Evolutionary conservation across 129 eudicot genomes (phyloP), one percentile per base, ranked within the genome.

Genomic region (Silybum marianum): DNA sequence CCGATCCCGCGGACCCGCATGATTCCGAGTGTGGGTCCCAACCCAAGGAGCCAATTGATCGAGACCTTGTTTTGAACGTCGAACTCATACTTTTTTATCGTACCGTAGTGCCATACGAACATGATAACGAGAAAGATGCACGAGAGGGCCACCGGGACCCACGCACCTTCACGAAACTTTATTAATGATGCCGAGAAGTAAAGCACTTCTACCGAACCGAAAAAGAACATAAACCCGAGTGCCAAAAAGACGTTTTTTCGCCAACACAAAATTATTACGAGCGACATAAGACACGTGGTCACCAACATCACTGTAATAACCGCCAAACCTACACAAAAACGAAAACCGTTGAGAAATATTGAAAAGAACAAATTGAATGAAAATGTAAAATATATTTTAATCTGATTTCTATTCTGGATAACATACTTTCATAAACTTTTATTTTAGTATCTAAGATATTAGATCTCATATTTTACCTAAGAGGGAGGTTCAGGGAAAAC

Each of bases 261-360:
- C 98, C 98, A 93, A 86, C 98, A 93, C 6, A 93, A 60, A 76
- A 93, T 80, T 21, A 93, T 93, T 18, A 93, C 98, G 19, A 93
- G 96, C 69, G 96, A 91, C 98, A 93, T 93, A 5, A 93, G 81
- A 90, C 98, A 93, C 5, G 98, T 90, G 2, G 98, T 93, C 60
- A 93, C 98, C 85, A 93, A 75, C 98, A 93, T 93, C 30, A 93
- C 98, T 0, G 98, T 90, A 71, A 93, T 93, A 77, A 93, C 98
- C 21, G 96, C 98, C 84, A 93, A 80, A 87, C 98, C 98, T 93
- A 88, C 21, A 32, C 80, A 84, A 68, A 42, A 78, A 83, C 32
- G 2, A 19, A 68, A 78, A 36, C 75, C 71, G 54, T 44, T 44
- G 54, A 11, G 12, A 2, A 18, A 44, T 44, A 11, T 44, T 44